These are phyloP conservation scores for Phytopythium vexans DNA, from an alignment of 352 stramenopile genomes.

Conservation along the genomic window DNA sequence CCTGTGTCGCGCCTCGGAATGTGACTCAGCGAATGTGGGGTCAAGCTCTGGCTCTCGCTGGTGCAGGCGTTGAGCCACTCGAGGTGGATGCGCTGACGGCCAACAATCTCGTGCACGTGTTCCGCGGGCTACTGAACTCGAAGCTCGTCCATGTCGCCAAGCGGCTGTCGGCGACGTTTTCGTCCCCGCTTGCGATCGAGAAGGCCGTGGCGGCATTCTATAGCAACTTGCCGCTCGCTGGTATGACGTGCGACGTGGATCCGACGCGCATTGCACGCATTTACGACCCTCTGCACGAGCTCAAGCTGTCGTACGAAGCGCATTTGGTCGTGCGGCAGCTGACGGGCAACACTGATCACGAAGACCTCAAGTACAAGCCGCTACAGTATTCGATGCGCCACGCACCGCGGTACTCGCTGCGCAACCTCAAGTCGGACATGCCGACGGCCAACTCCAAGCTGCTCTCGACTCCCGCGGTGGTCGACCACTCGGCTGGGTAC, in stretches of 20 bases:
- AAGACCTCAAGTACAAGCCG: conserved; percentile 70
- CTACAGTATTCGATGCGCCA: conserved; percentile 62
- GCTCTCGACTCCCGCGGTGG: conserved; percentile 3
- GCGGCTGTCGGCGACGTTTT: conserved; percentile 36
- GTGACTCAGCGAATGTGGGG: conserved; percentile 48
- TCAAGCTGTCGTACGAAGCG: conserved; percentile 79
- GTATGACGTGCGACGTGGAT: conserved; percentile 76
- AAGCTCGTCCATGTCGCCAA: conserved; percentile 35
- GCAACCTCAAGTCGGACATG: conserved; percentile 22
- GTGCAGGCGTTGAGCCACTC: conserved; percentile 29
- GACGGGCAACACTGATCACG: conserved; percentile 12
- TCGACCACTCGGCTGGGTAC: conserved; percentile 7
- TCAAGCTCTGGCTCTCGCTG: conserved; percentile 38
- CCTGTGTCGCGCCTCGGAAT: conserved; percentile 45
- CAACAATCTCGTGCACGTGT: conserved; percentile 38
- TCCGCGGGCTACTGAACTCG: conserved; percentile 30
- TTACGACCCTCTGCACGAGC: conserved; percentile 50
- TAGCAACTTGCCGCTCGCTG: conserved; percentile 48
- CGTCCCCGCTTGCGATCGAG: conserved; percentile 34
- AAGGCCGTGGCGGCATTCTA: conserved; percentile 58
- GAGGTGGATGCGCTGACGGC: conserved; percentile 35
- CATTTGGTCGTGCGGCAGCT: conserved; percentile 54
- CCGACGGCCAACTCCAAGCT: too few relatives aligned
- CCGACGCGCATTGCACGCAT: conserved; percentile 57
- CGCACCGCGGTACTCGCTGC: conserved; percentile 45